These are phyloP conservation scores for Tephrocybe sp. DNA, from an alignment of 768 basidiomycete genomes.

Conservation along the genomic window DNA sequence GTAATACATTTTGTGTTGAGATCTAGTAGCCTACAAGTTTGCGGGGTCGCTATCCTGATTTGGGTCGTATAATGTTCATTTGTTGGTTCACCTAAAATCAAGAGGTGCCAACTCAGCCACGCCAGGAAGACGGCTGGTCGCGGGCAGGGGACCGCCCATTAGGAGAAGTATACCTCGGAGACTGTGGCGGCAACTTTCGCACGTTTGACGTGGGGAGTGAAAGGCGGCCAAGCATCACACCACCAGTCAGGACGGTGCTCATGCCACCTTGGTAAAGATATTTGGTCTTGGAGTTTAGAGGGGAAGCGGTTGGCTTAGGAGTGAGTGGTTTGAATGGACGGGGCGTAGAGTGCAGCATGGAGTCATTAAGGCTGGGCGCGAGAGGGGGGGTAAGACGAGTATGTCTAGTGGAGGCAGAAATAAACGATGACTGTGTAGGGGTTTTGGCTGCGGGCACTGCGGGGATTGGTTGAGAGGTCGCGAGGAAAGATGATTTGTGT, in stretches of 20 bases:
- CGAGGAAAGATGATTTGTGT: not conserved
- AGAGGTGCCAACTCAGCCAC: too few relatives aligned
- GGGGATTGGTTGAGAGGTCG: conserved; percentile 5
- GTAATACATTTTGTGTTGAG: too few relatives aligned
- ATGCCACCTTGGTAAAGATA: conserved; percentile 42
- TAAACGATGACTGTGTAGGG: not conserved
- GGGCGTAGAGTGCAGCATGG: too few relatives aligned
- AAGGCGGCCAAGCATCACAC: conserved; percentile 39
- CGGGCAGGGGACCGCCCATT: too few relatives aligned
- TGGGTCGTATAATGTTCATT: too few relatives aligned
- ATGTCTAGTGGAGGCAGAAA: not conserved
- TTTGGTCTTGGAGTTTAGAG: conserved; percentile 20
- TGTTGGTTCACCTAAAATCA: too few relatives aligned
- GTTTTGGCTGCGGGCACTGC: conserved; percentile 17
- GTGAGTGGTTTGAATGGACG: not conserved
- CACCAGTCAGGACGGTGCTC: conserved; percentile 41
- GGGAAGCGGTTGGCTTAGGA: conserved; percentile 18
- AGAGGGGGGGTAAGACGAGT: not conserved
- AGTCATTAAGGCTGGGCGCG: not conserved
- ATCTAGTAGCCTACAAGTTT: too few relatives aligned
- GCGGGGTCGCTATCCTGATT: too few relatives aligned
- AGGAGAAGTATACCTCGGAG: not conserved
- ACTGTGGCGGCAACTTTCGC: not conserved
- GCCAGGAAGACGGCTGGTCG: too few relatives aligned
- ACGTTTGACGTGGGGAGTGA: not conserved